These are phyloP conservation scores for Cercospora zeae-maydis DNA, from an alignment of 2,329 filamentous ascomycete species.

Conservation along the genomic window DNA sequence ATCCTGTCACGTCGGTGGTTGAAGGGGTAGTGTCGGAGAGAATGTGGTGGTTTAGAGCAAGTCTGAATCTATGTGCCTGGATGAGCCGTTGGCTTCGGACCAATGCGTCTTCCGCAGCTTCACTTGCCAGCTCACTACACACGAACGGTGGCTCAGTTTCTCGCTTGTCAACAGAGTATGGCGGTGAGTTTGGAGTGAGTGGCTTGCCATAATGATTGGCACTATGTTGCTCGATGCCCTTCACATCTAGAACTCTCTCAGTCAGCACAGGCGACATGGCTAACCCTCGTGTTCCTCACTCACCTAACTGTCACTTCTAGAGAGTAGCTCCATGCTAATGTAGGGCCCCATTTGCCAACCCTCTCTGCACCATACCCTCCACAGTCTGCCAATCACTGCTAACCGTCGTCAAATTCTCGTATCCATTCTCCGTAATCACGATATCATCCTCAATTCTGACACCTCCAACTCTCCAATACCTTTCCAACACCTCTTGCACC, in stretches of 20 bases:
- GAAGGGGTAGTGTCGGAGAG: no score
- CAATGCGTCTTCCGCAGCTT: neutral
- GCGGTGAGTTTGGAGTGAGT: neutral
- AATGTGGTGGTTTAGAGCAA: no score
- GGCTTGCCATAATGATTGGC: no score
- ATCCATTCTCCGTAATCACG: slow-evolving; percentile 70
- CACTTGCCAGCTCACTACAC: neutral
- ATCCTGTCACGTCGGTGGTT: no score
- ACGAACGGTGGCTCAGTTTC: neutral
- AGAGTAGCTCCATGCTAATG: neutral
- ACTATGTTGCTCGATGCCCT: no score
- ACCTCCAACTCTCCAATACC: slow-evolving; percentile 76
- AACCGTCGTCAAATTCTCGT: slow-evolving; percentile 79
- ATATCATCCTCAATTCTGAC: slow-evolving; percentile 90
- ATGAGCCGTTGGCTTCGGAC: neutral
- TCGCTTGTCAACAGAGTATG: neutral
- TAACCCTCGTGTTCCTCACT: neutral
- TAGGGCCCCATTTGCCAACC: slow-evolving; percentile 5
- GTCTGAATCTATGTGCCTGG: neutral
- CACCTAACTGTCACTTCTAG: neutral
- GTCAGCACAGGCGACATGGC: neutral
- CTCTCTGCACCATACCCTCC: slow-evolving; percentile 21
- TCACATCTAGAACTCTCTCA: neutral
- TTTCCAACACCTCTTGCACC: slow-evolving; percentile 60
- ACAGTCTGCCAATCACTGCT: slow-evolving; percentile 54